Conservation (phyloP, 169 alveolate genomes). For the Plasmodium inui region DNA sequence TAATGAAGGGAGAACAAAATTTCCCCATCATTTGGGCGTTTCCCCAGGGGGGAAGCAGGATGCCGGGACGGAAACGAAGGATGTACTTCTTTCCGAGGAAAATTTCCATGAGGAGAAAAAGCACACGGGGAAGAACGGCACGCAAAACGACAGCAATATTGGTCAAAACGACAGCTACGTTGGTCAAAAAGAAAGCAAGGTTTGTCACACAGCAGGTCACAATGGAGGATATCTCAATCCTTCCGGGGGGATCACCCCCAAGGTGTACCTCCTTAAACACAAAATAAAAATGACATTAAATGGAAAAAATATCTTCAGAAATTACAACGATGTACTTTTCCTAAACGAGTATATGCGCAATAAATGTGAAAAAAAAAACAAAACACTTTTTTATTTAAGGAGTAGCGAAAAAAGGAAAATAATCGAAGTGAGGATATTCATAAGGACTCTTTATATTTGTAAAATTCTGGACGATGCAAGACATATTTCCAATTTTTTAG, state of each 20-base stretch:
- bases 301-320: conserved; percentile 40
- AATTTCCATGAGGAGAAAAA: neutral
- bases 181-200: neutral
- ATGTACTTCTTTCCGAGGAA: neutral
- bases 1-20: neutral
- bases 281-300: conserved; percentile 42
- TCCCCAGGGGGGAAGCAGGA: neutral
- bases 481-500: neutral
- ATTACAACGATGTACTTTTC: conserved; percentile 23
- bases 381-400: conserved; percentile 30
- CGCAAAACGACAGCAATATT: neutral
- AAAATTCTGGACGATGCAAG: neutral
- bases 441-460: conserved; percentile 40
- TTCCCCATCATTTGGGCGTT: neutral
- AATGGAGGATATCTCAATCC: neutral
- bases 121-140: neutral
- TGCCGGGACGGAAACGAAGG: neutral
- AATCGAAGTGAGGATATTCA: conserved; percentile 56
- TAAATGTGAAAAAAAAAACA: conserved; percentile 52
- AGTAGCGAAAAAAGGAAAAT: conserved; percentile 15
- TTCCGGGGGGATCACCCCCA: neutral
- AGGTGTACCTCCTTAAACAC: conserved; percentile 44
- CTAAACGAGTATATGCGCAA: conserved; percentile 41
- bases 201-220: neutral
- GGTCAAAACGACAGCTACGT: too few species aligned